Evolutionary conservation across 768 basidiomycete genomes (phyloP).

Genomic region (Lepiota brunneoincarnata): DNA sequence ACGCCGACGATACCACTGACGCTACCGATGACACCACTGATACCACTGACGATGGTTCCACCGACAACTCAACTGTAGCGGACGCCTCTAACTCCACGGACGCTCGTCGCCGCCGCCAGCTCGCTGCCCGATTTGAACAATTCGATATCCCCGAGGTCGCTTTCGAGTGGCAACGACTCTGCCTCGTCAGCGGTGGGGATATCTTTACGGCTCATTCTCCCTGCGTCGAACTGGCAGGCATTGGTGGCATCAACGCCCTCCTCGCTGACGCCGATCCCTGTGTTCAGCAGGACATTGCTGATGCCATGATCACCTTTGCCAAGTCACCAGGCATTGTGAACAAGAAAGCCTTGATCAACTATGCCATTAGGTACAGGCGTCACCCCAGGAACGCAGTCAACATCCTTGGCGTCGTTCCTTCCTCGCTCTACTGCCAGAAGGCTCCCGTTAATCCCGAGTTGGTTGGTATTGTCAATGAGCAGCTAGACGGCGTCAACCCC

Average conservation of each 20-base stretch:
- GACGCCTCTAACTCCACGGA: constrained; percentile 15
- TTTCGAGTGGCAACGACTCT: constrained; percentile 45
- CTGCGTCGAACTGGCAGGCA: constrained; percentile 40
- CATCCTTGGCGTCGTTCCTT: constrained; percentile 39
- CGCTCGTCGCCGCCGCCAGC: constrained; percentile 13
- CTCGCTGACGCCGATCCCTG: constrained; percentile 44
- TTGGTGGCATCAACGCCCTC: constrained; percentile 40
- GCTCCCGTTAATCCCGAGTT: constrained; percentile 41
- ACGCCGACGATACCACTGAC: no score
- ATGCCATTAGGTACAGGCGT: constrained; percentile 39
- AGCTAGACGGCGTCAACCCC: constrained; percentile 39
- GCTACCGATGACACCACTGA: constrained; percentile 14
- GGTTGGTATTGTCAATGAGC: constrained; percentile 35
- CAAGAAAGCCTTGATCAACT: constrained; percentile 35
- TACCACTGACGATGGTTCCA: constrained; percentile 11
- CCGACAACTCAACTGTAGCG: background rate
- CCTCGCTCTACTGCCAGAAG: constrained; percentile 42
- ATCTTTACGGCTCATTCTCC: constrained; percentile 33
- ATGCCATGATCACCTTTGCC: constrained; percentile 50
- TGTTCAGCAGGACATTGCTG: constrained; percentile 46
- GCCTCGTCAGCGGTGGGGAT: constrained; percentile 38
- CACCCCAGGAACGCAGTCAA: constrained; percentile 43
- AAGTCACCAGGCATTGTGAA: constrained; percentile 41
- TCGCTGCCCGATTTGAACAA: constrained; percentile 21
- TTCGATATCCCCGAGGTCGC: constrained; percentile 19